Percentiles rank a stretch among this genome's conserved stretches.
Evolutionary conservation across 768 basidiomycete genomes (phyloP).

Genomic region (Kondoa subrosea): DNA sequence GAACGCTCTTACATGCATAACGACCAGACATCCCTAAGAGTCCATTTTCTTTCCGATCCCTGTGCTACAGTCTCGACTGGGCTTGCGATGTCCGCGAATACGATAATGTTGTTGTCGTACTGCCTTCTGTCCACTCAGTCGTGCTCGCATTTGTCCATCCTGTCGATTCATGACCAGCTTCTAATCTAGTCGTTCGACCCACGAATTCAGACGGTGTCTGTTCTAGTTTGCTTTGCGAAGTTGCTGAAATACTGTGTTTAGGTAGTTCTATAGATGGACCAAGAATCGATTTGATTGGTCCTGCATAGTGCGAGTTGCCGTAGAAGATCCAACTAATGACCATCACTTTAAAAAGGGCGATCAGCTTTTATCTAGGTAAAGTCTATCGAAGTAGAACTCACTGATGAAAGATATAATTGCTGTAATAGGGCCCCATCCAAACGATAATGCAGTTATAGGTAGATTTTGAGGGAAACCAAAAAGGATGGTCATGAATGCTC

Average conservation of each 20-base stretch:
- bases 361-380: slow-evolving; percentile 31
- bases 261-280: slow-evolving; percentile 5
- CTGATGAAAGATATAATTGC: background rate
- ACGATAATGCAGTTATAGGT: slow-evolving; percentile 31
- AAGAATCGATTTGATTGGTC: slow-evolving; percentile 32
- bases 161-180: background rate
- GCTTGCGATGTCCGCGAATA: background rate
- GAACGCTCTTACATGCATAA: background rate
- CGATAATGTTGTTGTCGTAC: background rate
- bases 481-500: slow-evolving; percentile 27
- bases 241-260: background rate
- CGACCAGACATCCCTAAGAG: background rate
- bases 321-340: slow-evolving; percentile 33
- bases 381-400: slow-evolving; percentile 29
- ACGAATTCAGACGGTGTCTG: background rate
- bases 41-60: background rate
- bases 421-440: slow-evolving; percentile 5
- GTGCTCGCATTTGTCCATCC: background rate
- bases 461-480: slow-evolving; percentile 30
- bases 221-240: background rate
- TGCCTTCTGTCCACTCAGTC: background rate
- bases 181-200: background rate
- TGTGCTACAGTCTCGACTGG: background rate
- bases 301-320: slow-evolving; percentile 33
- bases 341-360: slow-evolving; percentile 28